Percentiles rank a stretch among this genome's conserved stretches.
Conservation (phyloP, 352 stramenopile species). For the Phytophthora meadii region DNA sequence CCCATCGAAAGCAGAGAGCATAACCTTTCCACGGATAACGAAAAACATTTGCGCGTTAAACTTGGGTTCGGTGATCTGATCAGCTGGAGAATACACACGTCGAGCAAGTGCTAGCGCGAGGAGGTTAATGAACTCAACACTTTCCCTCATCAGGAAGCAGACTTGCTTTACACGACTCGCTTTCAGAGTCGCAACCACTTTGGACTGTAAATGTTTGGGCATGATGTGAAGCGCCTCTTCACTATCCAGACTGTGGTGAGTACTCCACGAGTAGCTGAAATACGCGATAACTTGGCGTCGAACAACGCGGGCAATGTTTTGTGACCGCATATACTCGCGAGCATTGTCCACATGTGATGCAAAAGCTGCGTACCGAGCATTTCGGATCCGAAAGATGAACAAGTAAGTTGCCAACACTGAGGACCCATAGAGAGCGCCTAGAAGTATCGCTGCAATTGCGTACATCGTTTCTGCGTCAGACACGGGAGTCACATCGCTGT, state of each 20-base stretch:
- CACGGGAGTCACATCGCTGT: slow-evolving; percentile 73
- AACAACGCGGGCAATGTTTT: slow-evolving; percentile 59
- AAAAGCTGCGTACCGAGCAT: slow-evolving; percentile 60
- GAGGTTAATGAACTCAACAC: slow-evolving; percentile 75
- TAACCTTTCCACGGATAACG: slow-evolving; percentile 66
- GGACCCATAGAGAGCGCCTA: slow-evolving; percentile 61
- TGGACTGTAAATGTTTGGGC: slow-evolving; percentile 68
- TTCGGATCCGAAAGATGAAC: slow-evolving; percentile 79
- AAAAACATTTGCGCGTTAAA: slow-evolving; percentile 86
- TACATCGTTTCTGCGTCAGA: slow-evolving; percentile 68
- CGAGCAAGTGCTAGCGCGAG: slow-evolving; percentile 61
- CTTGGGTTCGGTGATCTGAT: slow-evolving; percentile 77
- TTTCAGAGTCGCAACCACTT: slow-evolving; percentile 71
- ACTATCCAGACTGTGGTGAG: slow-evolving; percentile 70
- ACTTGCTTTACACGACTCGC: slow-evolving; percentile 73
- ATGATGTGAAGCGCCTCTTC: slow-evolving; percentile 66
- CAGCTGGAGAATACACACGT: slow-evolving; percentile 64
- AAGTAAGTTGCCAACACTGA: slow-evolving; percentile 73
- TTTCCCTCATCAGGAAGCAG: slow-evolving; percentile 80
- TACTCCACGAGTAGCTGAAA: slow-evolving; percentile 73
- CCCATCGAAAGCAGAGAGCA: slow-evolving; percentile 61
- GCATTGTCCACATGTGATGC: slow-evolving; percentile 74
- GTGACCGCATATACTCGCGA: slow-evolving; percentile 75
- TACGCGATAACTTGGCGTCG: slow-evolving; percentile 65
- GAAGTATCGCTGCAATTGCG: slow-evolving; percentile 49